A percentile compares a stretch with the other conserved stretches of the same genome.
phyloP scores from a whole-genome alignment of 73 alveolate genomes.

The Uronychia binucleata region DNA sequence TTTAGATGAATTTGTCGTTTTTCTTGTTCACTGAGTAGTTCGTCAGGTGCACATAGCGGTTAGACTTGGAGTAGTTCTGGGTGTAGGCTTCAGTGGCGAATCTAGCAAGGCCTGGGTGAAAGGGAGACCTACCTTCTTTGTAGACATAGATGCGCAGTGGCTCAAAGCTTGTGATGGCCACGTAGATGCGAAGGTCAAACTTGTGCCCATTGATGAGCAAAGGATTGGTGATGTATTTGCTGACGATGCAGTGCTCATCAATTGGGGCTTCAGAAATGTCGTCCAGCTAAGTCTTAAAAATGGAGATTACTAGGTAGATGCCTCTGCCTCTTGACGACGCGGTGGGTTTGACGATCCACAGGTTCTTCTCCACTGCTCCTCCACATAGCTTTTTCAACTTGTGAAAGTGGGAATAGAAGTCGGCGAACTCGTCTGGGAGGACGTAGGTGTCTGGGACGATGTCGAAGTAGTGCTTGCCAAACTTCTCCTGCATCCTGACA shows the following conservation, averaged over 20 bases:
- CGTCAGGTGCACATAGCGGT: neutral
- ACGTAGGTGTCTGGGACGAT: constrained; percentile 87
- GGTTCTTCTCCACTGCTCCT: constrained; percentile 55
- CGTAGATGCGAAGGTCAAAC: constrained; percentile 87
- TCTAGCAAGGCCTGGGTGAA: constrained; percentile 51
- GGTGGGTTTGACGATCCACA: constrained; percentile 91
- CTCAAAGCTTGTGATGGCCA: constrained; percentile 82
- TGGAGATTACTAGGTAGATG: constrained; percentile 68
- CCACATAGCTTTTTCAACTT: constrained; percentile 29
- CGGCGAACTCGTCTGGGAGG: constrained; percentile 79
- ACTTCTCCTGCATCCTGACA: constrained; percentile 72
- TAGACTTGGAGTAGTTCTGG: constrained; percentile 52
- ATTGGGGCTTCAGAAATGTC: constrained; percentile 73
- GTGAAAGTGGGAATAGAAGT: constrained; percentile 69
- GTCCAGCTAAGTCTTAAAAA: constrained; percentile 52
- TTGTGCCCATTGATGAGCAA: constrained; percentile 83
- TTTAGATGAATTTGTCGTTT: constrained; percentile 55
- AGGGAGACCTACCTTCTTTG: constrained; percentile 65
- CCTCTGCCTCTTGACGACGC: constrained; percentile 85
- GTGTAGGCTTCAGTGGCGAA: constrained; percentile 82
- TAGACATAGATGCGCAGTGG: constrained; percentile 83
- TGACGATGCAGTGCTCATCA: constrained; percentile 72
- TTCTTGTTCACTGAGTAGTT: neutral
- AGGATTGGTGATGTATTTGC: constrained; percentile 85
- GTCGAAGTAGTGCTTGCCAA: constrained; percentile 63